A percentile compares a stretch with the other conserved stretches of the same genome.
These are phyloP conservation scores for Aspergillus spinulosporus DNA, from an alignment of 2,329 filamentous ascomycete species.

Conservation along the genomic window DNA sequence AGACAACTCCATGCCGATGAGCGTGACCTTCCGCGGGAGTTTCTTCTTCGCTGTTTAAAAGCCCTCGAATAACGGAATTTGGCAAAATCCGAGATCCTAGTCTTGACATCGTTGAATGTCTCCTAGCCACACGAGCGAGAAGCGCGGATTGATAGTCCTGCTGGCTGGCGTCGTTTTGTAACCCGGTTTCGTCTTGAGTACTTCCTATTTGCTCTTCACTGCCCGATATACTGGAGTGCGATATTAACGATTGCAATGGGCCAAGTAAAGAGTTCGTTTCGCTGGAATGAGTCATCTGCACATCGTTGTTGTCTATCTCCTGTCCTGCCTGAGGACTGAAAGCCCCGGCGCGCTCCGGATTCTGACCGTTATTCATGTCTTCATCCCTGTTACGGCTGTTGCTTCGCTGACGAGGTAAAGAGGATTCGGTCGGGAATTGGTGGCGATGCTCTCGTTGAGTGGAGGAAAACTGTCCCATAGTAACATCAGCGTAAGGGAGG, in stretches of 20 bases:
- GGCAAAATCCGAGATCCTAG: slow-evolving; percentile 51
- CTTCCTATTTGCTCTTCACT: slow-evolving; percentile 31
- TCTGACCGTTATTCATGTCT: slow-evolving; percentile 36
- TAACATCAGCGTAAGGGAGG: slow-evolving; percentile 27
- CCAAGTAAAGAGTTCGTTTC: slow-evolving; percentile 17
- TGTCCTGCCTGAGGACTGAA: slow-evolving; percentile 19
- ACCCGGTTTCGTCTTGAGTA: slow-evolving; percentile 40
- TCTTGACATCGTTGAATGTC: slow-evolving; percentile 51
- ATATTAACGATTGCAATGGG: slow-evolving; percentile 24
- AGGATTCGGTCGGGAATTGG: slow-evolving; percentile 26
- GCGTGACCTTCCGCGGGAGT: slow-evolving; percentile 48
- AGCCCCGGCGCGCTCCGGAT: slow-evolving; percentile 30
- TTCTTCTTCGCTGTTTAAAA: slow-evolving; percentile 49
- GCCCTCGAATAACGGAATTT: slow-evolving; percentile 46
- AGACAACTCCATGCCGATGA: slow-evolving; percentile 45
- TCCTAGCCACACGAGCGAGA: slow-evolving; percentile 39
- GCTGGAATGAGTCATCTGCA: slow-evolving; percentile 17
- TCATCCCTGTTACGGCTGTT: slow-evolving; percentile 35
- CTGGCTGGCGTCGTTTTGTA: slow-evolving; percentile 34
- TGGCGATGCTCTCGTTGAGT: slow-evolving; percentile 40
- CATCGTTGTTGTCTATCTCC: slow-evolving; percentile 18
- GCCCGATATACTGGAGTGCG: slow-evolving; percentile 16
- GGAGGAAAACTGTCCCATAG: slow-evolving; percentile 48
- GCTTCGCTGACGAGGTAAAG: slow-evolving; percentile 22
- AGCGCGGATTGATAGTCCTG: slow-evolving; percentile 35